Base-by-base conservation (phyloP, 371 early-diverging fungal species). In the Mortierella sp. region DNA sequence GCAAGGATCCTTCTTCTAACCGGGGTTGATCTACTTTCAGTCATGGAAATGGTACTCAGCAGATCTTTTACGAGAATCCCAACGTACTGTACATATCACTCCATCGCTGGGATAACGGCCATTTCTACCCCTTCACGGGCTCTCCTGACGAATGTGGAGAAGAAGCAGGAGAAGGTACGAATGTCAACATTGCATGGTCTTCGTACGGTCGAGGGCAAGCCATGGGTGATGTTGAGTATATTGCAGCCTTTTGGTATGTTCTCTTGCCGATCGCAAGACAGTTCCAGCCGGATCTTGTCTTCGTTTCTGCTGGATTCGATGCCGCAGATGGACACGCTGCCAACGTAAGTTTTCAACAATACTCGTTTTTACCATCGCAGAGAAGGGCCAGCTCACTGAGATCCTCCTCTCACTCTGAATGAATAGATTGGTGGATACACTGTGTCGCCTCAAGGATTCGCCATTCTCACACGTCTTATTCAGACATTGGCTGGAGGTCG, bases 281-380 rank as follows among this genome's bases (percentile, higher is more conserved):
- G 58, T 90, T 87, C 54, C 62, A 72, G 13, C 89, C 90, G 18
- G 88, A 90, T 70, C 83, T 90, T 64, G 88, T 89, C 47, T 71
- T 89, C 61, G 86, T 90, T 30, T 89, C 90, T 27, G 89, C 89
- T 34, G 90, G 90, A 18, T 90, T 88, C 61, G 90, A 89, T 72
- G 89, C 90, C 5, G 89, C 90, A 12, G 84, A 85, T 67, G 87
- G 87, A 18, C 88, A 88, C 52, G 85, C 88, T n/a, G 81, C 82
- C 50, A 86, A 86, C 63, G 88, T 85, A 84, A 80, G 80, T 64
- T 12, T 16, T 43, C 34, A 5, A 5, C 7, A 14, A 46, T 47
- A 39, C 55, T 45, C 39, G 23, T 14, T 59, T 4, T 23, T 21
- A n/a, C n/a, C n/a, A n/a, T n/a, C n/a, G n/a, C n/a, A n/a, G n/a